Conservation (phyloP, 257 asterid genomes). For the Solanum sejunctum region DNA sequence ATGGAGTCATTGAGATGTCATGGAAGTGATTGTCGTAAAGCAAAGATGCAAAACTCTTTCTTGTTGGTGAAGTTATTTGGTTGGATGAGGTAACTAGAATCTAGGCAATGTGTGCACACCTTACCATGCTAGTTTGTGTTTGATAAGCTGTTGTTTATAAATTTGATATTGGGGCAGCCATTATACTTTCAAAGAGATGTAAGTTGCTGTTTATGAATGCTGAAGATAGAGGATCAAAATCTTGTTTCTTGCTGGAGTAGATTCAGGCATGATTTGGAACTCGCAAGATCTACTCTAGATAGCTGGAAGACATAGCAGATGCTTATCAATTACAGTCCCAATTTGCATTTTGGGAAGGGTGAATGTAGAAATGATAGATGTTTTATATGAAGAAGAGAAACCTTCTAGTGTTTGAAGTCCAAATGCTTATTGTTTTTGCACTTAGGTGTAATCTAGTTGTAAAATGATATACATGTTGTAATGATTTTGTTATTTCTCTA, state of each 20-base stretch:
- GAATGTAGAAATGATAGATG: not conserved
- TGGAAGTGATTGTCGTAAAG: not conserved
- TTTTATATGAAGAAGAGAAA: not conserved
- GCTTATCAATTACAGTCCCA: not conserved
- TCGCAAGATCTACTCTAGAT: not conserved
- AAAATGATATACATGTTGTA: not conserved
- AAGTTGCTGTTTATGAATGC: not conserved
- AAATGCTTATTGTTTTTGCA: not conserved
- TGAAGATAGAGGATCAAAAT: not conserved
- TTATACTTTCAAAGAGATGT: not conserved
- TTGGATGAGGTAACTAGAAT: not conserved
- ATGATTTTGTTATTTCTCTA: not conserved
- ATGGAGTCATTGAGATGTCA: not conserved
- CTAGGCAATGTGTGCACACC: not conserved
- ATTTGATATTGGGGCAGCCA: not conserved
- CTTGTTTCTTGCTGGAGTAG: not conserved
- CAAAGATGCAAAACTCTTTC: not conserved
- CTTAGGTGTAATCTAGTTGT: not conserved
- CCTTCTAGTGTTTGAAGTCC: not conserved
- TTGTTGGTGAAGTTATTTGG: not conserved
- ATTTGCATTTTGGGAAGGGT: not conserved
- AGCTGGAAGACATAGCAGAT: not conserved
- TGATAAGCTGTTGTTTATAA: not conserved
- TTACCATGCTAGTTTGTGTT: not conserved
- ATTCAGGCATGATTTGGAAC: not conserved